Evolutionary conservation across 1,284 basidiomycete species (phyloP).

Genomic region (Thecaphora frezii): DNA sequence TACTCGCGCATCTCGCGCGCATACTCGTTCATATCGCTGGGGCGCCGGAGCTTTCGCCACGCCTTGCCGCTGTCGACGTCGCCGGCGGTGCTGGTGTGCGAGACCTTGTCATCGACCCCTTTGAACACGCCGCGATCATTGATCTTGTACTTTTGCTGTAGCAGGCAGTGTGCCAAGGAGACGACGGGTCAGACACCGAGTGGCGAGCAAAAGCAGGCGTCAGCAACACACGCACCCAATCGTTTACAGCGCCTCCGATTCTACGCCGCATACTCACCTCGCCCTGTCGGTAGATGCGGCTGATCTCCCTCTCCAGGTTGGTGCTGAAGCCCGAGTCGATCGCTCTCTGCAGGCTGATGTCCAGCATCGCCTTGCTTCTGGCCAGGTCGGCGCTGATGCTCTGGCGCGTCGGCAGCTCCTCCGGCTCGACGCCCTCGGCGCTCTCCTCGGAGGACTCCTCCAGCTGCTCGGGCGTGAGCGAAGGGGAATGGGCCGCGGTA

Average conservation of each 20-base stretch:
- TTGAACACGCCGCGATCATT: constrained; percentile 50
- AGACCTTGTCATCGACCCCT: constrained; percentile 61
- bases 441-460: constrained; percentile 6
- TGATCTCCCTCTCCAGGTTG: constrained; percentile 46
- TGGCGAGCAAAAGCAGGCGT: too few species aligned
- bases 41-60: constrained; percentile 82
- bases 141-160: constrained; percentile 63
- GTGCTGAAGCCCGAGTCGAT: constrained; percentile 44
- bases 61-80: constrained; percentile 80
- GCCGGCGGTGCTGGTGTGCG: constrained; percentile 71
- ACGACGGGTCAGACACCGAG: background rate
- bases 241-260: too few species aligned
- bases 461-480: background rate
- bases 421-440: constrained; percentile 4
- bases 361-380: constrained; percentile 40
- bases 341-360: constrained; percentile 40
- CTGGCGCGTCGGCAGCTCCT: constrained; percentile 30
- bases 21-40: constrained; percentile 95
- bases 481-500: constrained; percentile 11
- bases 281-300: constrained; percentile 44
- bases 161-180: constrained; percentile 1
- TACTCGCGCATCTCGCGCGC: constrained; percentile 81
- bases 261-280: constrained; percentile 24
- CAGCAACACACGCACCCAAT: too few species aligned
- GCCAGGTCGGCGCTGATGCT: constrained; percentile 44